Evolutionary conservation across 2,329 filamentous ascomycete genomes (phyloP).

Genomic region (Aspergillus pseudoglaucus): DNA sequence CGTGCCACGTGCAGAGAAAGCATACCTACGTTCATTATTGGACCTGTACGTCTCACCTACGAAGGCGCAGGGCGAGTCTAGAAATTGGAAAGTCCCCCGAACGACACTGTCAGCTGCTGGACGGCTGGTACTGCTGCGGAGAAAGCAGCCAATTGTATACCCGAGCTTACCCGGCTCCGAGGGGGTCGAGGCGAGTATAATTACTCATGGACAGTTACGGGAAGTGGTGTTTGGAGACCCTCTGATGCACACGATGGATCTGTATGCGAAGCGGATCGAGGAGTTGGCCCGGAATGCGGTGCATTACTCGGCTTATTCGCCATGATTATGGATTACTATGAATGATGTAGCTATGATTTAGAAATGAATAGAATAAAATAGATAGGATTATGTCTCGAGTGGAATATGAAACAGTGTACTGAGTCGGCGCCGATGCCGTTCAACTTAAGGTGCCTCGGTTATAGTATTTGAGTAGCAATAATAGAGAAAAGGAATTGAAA

Average conservation of each 20-base stretch:
- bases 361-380: not conserved
- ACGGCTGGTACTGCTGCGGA: slow-evolving; percentile 59
- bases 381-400: not conserved
- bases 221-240: slow-evolving; percentile 75
- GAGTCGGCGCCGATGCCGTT: too few relatives aligned
- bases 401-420: too few relatives aligned
- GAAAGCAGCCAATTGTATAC: not conserved
- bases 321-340: not conserved
- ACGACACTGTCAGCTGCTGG: slow-evolving; percentile 63
- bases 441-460: not conserved
- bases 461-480: not conserved
- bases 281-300: slow-evolving; percentile 13
- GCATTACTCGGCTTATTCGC: not conserved
- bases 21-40: slow-evolving; percentile 66
- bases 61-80: slow-evolving; percentile 32
- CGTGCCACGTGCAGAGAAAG: slow-evolving; percentile 67
- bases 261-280: slow-evolving; percentile 69
- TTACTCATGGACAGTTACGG: slow-evolving; percentile 61
- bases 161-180: slow-evolving; percentile 32
- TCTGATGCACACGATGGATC: slow-evolving; percentile 69
- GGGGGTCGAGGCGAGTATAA: slow-evolving; percentile 62
- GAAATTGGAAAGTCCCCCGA: slow-evolving; percentile 8
- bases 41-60: slow-evolving; percentile 61
- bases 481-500: not conserved
- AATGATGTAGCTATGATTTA: not conserved